Base-by-base conservation (phyloP, 2,329 filamentous ascomycete genomes). In the Albophoma yamanashiensis region DNA sequence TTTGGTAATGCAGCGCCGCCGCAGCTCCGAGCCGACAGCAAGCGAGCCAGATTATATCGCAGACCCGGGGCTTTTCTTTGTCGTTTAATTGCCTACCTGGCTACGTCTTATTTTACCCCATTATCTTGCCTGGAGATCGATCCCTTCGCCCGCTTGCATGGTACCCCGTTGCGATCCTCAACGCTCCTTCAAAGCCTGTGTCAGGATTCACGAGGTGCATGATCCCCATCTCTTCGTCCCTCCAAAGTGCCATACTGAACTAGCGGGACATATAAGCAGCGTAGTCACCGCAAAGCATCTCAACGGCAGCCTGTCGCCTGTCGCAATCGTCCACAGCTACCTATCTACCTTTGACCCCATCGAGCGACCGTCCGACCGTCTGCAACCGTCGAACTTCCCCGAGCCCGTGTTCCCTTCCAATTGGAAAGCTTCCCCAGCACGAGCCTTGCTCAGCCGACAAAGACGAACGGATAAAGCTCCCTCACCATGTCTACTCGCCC, bases 401-500 rank as follows among this genome's bases (percentile, higher is more conserved):
- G 27, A 17, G 3, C 50, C 7, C 4, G 7, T 31, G 15, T 27
- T 5, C 8, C 27, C 43, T 7, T 27, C 25, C 25, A 25, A 25
- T 12, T 34, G 17, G 9, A 52, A 12, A 52, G 45, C 2, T 9
- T 8, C 31, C 20, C 31, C 31, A 4, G 11, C 20, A 55, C 31
- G 6, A 9, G 20, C 31, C 31, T 38, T 20, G 14, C 20, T n/a
- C 36, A 34, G 31, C 14, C 20, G 31, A 15, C 50, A 4, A 36
- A 7, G n/a, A 11, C 17, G 14, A 9, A 20, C n/a, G 20, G 20
- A 22, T 31, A 20, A 20, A 38, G 4, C 17, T 22, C 15, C 17
- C 31, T 42, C 63, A 67, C 56, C 56, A 82, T 82, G 79, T 71
- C 79, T 58, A 70, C 73, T 40, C 73, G 77, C 61, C 78, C 78